These are phyloP conservation scores for Fomitopsis pinicola DNA, from an alignment of 1,284 basidiomycete species.

Conservation along the genomic window DNA sequence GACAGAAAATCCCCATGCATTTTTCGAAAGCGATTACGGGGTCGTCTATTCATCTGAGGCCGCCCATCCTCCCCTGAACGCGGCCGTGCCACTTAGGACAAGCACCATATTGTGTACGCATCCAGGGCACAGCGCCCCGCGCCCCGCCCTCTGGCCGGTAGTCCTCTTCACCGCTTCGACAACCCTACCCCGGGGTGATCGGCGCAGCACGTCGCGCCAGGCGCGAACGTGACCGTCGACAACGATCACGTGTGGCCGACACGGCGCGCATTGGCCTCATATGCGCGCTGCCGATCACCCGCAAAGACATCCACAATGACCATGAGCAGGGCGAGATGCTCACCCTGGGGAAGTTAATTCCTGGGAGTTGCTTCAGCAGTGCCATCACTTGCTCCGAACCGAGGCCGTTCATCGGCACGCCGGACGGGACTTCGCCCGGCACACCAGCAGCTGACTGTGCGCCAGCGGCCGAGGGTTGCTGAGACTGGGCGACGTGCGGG, in stretches of 20 bases:
- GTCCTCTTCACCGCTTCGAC: not conserved
- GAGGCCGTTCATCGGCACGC: constrained; percentile 21
- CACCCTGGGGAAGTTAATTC: constrained; percentile 35
- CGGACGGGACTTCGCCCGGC: constrained; percentile 1
- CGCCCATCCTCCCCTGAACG: too few relatives aligned
- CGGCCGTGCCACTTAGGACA: too few relatives aligned
- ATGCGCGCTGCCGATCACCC: constrained; percentile 10
- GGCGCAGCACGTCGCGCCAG: not conserved
- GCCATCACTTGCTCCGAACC: constrained; percentile 48
- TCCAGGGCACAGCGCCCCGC: too few relatives aligned
- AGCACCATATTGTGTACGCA: too few relatives aligned
- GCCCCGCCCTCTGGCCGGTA: not conserved
- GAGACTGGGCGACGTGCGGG: constrained; percentile 12
- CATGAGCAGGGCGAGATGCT: constrained; percentile 1
- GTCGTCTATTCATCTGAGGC: too few relatives aligned
- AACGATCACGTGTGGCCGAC: constrained; percentile 23
- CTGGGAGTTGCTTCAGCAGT: constrained; percentile 45
- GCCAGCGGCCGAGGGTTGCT: constrained; percentile 6
- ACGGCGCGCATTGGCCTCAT: constrained; percentile 12
- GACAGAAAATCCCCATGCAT: too few relatives aligned
- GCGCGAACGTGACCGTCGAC: constrained; percentile 23
- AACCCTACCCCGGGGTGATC: not conserved
- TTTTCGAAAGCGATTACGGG: too few relatives aligned
- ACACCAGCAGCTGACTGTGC: constrained; percentile 8
- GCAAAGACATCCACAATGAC: not conserved